Percentiles rank a stretch among this genome's conserved stretches.
Conservation (phyloP, 1,284 basidiomycete species). For the Ustilago cynodontis region DNA sequence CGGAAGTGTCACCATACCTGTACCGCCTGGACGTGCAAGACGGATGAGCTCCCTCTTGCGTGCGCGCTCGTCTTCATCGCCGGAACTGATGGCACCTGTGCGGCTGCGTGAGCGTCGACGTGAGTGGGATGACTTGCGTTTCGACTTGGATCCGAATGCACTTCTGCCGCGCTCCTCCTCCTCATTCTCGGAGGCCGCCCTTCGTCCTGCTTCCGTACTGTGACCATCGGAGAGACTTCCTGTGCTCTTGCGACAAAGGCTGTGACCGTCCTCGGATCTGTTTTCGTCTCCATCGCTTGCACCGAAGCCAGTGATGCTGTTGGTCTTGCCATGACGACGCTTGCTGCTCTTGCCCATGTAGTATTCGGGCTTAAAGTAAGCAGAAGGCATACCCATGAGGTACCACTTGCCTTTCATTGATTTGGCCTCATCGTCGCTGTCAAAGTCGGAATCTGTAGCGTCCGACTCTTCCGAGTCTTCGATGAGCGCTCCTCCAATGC, state of each 20-base stretch:
- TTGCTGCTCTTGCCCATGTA: constrained; percentile 43
- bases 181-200: constrained; percentile 34
- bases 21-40: constrained; percentile 64
- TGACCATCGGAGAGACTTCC: constrained; percentile 30
- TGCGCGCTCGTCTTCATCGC: constrained; percentile 56
- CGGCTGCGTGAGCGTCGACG: constrained; percentile 50
- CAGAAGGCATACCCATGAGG: constrained; percentile 63
- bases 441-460: constrained; percentile 40
- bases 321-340: constrained; percentile 29
- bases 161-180: constrained; percentile 47
- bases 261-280: constrained; percentile 27
- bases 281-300: constrained; percentile 27
- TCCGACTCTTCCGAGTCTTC: constrained; percentile 42
- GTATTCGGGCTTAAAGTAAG: constrained; percentile 57
- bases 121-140: constrained; percentile 35
- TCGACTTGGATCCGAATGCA: constrained; percentile 21
- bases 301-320: constrained; percentile 8
- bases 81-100: constrained; percentile 45
- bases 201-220: constrained; percentile 19
- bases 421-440: constrained; percentile 39
- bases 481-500: not conserved
- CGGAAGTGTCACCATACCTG: constrained; percentile 68
- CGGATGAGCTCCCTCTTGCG: constrained; percentile 62
- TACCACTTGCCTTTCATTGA: constrained; percentile 62
- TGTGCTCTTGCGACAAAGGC: constrained; percentile 46